Evolutionary conservation across 2,329 filamentous ascomycete genomes (phyloP), one percentile per base, ranked within the genome.

Genomic region (Hypoxylon sp.): DNA sequence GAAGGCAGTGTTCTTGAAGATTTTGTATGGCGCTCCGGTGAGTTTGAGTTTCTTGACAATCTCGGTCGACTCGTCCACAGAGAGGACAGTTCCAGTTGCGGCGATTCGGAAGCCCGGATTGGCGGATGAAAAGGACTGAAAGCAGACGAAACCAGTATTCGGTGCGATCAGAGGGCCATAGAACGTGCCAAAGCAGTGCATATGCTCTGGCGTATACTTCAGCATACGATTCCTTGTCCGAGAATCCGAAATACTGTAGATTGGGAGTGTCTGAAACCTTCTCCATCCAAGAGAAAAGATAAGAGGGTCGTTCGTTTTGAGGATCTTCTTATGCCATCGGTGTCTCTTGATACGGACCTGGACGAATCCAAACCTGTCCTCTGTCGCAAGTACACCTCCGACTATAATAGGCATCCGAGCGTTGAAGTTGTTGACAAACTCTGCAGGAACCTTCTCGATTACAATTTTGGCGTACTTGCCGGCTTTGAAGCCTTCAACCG

Each of bases 41-140:
- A 99, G 87, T 80, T 99, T 99, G 76, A 99, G 89, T 84, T 99
- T 99, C 87, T 99, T 99, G 79, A 99, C 96, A 70, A 99, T 98
- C 78, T 99, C 96, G 2, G 93, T 94, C 40, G 91, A 93, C 80
- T 98, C 94, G 77, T 99, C 96, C 18, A 99, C 96, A 75, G 91
- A 94, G 69, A 98, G 83, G 3, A 99, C 93, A 1, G 96, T 96
- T 65, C 96, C 96, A 0, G 94, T 97, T 2, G 96, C 96, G 8
- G 96, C 93, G 71, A 99, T 93, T 48, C 96, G 89, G 85, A 99
- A 98, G 18, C 94, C 94, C 0, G 94, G 91, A 50, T 90, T 95
- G 74, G 91, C 88, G 66, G 92, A 89, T 0, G 91, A 93, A 75
- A 99, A 91, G 6, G 91, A 93, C 79, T 98, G 93, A 70, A 98